Percentiles rank a stretch among this genome's conserved stretches.
These are phyloP conservation scores for Fragilaria radians DNA, from an alignment of 108 stramenopile species.

Conservation along the genomic window DNA sequence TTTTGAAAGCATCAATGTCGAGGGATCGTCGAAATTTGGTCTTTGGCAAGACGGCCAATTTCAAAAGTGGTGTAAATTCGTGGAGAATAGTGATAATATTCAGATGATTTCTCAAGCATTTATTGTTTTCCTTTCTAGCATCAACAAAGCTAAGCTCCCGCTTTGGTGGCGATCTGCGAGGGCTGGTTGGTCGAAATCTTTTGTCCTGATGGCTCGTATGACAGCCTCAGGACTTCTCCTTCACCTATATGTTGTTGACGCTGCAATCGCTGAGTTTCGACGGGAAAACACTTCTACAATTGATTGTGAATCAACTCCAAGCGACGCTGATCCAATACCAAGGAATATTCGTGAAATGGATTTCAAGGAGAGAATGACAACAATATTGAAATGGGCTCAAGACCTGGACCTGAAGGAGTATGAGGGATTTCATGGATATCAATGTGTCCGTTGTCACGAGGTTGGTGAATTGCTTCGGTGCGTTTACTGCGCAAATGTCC, in stretches of 20 bases:
- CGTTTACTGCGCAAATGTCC: slow-evolving; percentile 30
- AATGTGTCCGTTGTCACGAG: slow-evolving; percentile 22
- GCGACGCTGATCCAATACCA: neutral
- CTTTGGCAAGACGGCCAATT: neutral
- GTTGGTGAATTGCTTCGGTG: slow-evolving; percentile 30
- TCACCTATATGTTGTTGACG: slow-evolving; percentile 27
- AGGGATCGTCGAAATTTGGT: neutral
- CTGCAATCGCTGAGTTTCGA: slow-evolving; percentile 22
- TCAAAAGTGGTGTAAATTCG: slow-evolving; percentile 2
- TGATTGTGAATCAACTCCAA: neutral
- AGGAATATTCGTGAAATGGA: neutral
- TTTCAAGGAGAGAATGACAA: slow-evolving; percentile 8
- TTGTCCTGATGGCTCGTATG: slow-evolving; percentile 5
- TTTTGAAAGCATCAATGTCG: too few species aligned
- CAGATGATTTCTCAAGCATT: slow-evolving; percentile 21
- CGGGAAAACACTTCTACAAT: neutral
- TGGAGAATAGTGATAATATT: neutral
- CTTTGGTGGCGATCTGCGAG: slow-evolving; percentile 22
- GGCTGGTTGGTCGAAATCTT: slow-evolving; percentile 31
- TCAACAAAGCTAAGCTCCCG: slow-evolving; percentile 20
- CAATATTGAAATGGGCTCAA: slow-evolving; percentile 9
- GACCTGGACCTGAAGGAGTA: slow-evolving; percentile 2
- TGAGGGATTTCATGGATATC: slow-evolving; percentile 5
- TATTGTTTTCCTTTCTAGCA: slow-evolving; percentile 12
- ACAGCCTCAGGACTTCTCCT: slow-evolving; percentile 16